Evolutionary conservation across 495 filamentous ascomycete genomes (phyloP).

Genomic region (Penicillium paxilli): DNA sequence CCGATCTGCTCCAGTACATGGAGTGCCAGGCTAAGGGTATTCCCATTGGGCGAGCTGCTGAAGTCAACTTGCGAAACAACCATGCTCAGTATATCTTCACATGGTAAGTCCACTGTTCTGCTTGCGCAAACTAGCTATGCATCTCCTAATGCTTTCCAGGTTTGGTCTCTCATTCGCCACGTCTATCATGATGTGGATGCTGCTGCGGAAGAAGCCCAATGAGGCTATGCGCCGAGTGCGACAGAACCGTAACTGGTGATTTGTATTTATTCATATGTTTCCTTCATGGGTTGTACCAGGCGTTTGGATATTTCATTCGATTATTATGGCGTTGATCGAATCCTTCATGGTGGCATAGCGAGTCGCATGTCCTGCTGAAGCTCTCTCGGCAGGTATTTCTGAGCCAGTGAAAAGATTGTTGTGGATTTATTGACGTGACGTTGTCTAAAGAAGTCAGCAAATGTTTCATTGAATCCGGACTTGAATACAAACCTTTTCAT

Average conservation of each 20-base stretch:
- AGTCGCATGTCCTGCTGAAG: constrained; percentile 79
- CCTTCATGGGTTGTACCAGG: constrained; percentile 8
- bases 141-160: constrained; percentile 51
- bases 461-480: background rate
- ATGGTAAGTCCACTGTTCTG: constrained; percentile 61
- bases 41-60: constrained; percentile 85
- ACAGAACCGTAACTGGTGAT: constrained; percentile 78
- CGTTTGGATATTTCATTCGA: constrained; percentile 24
- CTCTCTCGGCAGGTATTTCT: constrained; percentile 78
- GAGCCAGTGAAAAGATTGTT: constrained; percentile 80
- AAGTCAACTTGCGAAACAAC: constrained; percentile 93
- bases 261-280: constrained; percentile 4
- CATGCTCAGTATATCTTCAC: constrained; percentile 98
- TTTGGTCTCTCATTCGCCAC: constrained; percentile 86
- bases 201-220: constrained; percentile 79
- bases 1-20: constrained; percentile 71
- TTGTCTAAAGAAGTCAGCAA: constrained; percentile 56
- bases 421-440: constrained; percentile 69
- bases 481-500: constrained; percentile 66
- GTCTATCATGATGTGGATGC: constrained; percentile 91
- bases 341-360: constrained; percentile 53
- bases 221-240: constrained; percentile 73
- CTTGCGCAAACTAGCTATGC: background rate
- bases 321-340: constrained; percentile 12
- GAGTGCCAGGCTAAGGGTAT: constrained; percentile 77